These are phyloP conservation scores for Austroboletus niveus DNA, from an alignment of 1,284 basidiomycete genomes.

Conservation along the genomic window DNA sequence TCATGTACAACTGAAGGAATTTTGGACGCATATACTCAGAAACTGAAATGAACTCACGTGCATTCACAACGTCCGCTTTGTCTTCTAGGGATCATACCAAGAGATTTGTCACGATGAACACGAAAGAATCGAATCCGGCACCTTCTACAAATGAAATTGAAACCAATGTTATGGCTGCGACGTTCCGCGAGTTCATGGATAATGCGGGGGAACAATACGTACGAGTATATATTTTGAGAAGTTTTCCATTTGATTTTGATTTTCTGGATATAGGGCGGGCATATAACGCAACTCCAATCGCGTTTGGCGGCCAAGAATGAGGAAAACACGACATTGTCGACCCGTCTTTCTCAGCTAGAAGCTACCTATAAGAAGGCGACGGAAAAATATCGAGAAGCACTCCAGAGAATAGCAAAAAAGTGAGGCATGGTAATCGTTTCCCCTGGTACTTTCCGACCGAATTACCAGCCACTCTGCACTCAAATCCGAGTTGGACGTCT, in stretches of 20 bases:
- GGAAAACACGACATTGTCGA: slow-evolving; percentile 14
- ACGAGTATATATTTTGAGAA: slow-evolving; percentile 6
- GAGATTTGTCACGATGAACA: slow-evolving; percentile 2
- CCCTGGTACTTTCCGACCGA: not conserved
- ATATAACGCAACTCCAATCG: slow-evolving; percentile 20
- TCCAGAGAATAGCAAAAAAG: slow-evolving; percentile 21
- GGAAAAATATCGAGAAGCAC: slow-evolving; percentile 17
- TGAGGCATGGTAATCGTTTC: slow-evolving; percentile 3
- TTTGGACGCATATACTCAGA: slow-evolving; percentile 19
- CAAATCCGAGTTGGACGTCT: slow-evolving; percentile 25
- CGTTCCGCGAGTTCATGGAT: slow-evolving; percentile 1
- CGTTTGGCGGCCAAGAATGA: slow-evolving; percentile 19
- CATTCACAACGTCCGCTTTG: not conserved
- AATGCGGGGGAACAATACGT: slow-evolving; percentile 10
- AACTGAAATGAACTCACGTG: not conserved
- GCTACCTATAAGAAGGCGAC: slow-evolving; percentile 14
- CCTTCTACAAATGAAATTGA: not conserved
- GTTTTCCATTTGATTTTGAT: not conserved
- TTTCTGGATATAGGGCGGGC: slow-evolving; percentile 14
- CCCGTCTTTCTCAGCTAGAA: slow-evolving; percentile 15
- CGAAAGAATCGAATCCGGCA: slow-evolving; percentile 8
- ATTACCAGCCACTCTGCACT: slow-evolving; percentile 20
- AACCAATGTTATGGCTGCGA: not conserved
- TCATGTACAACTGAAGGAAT: not conserved
- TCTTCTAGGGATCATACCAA: slow-evolving; percentile 10